phyloP scores from a whole-genome alignment of 2,329 filamentous ascomycete genomes.

The Alternaria infectoria region DNA sequence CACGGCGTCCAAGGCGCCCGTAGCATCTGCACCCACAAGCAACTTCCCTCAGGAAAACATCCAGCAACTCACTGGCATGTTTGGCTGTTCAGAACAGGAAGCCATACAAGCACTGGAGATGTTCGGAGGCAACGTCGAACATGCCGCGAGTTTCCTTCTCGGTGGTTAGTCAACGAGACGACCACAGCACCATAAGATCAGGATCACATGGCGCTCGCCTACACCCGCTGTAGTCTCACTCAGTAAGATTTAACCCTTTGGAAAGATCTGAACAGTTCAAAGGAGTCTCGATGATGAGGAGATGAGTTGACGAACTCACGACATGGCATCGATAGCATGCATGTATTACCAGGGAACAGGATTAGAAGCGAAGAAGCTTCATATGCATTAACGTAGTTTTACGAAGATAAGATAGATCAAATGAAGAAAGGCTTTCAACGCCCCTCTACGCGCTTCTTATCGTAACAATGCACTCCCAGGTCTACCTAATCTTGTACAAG shows the following conservation, averaged over 20 bases:
- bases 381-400: not conserved
- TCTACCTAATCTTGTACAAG: conserved; percentile 83
- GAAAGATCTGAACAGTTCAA: not conserved
- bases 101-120: conserved; percentile 83
- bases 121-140: conserved; percentile 83
- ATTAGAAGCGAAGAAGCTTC: not conserved
- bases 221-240: not conserved
- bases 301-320: conserved; percentile 16
- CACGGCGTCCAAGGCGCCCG: conserved; percentile 18
- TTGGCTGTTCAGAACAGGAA: conserved; percentile 74
- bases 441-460: not conserved
- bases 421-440: not conserved
- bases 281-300: not conserved
- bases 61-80: conserved; percentile 73
- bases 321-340: conserved; percentile 3
- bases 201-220: not conserved
- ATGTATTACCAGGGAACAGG: conserved; percentile 16
- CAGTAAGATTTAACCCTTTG: not conserved
- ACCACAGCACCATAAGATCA: not conserved
- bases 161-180: not conserved
- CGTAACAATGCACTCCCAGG: not conserved
- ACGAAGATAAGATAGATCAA: not conserved
- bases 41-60: conserved; percentile 69
- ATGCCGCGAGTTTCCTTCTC: conserved; percentile 82
- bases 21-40: conserved; percentile 13